A percentile compares a stretch with the other conserved stretches of the same genome.
Evolutionary conservation across 805 yeast species (phyloP).

Genomic region (Metschnikowia lunata): DNA sequence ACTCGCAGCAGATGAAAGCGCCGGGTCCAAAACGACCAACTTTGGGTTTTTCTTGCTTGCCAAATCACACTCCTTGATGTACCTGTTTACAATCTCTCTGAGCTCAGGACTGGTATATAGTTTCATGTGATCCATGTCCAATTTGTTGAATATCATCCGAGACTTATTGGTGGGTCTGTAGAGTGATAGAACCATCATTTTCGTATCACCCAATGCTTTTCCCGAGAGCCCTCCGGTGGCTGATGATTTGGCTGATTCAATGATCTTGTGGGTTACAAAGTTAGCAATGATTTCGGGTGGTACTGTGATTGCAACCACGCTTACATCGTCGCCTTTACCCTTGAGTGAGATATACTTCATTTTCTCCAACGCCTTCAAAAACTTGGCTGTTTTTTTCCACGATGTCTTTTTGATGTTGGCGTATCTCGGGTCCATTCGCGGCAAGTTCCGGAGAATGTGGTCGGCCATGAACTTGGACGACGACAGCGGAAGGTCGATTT

Average conservation of each 20-base stretch:
- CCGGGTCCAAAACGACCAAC: slow-evolving; percentile 51
- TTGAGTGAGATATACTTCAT: slow-evolving; percentile 61
- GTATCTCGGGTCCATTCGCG: slow-evolving; percentile 50
- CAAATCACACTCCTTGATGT: slow-evolving; percentile 51
- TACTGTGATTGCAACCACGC: slow-evolving; percentile 30
- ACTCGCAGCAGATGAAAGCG: slow-evolving; percentile 42
- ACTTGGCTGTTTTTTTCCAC: slow-evolving; percentile 87
- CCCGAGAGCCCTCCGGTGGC: slow-evolving; percentile 20
- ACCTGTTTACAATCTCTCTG: slow-evolving; percentile 47
- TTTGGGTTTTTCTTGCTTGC: slow-evolving; percentile 51
- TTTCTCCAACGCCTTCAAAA: slow-evolving; percentile 82
- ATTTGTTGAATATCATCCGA: slow-evolving; percentile 42
- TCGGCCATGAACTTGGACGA: slow-evolving; percentile 74
- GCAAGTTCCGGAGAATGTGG: slow-evolving; percentile 67
- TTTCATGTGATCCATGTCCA: slow-evolving; percentile 31
- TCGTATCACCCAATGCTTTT: slow-evolving; percentile 21
- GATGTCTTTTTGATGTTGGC: slow-evolving; percentile 73
- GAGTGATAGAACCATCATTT: slow-evolving; percentile 32
- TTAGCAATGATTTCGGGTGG: slow-evolving; percentile 40
- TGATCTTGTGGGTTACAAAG: slow-evolving; percentile 59
- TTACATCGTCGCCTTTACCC: slow-evolving; percentile 82
- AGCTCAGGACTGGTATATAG: slow-evolving; percentile 55
- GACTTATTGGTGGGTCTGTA: slow-evolving; percentile 56
- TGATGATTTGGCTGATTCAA: slow-evolving; percentile 18
- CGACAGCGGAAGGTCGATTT: slow-evolving; percentile 58